Conservation (phyloP, 345 rosid species). For the Citropsis articulata region DNA sequence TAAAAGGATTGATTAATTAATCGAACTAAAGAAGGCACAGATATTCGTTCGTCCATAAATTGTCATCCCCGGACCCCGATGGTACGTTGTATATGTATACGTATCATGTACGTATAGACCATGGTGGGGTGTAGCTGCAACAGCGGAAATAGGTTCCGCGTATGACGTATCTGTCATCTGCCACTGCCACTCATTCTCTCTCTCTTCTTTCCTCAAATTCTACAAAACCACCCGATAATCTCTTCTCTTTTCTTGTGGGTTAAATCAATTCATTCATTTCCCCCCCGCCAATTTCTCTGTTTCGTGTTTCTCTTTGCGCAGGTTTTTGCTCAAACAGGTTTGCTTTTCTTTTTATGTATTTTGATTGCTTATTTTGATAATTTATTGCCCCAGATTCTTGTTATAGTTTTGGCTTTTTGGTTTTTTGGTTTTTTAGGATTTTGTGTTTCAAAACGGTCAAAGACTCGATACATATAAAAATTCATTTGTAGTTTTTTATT, state of each 20-base stretch:
- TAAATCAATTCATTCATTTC: not conserved
- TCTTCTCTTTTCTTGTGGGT: not conserved
- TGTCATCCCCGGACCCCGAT: too few species aligned
- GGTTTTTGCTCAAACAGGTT: constrained; percentile 1
- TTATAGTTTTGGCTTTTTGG: not conserved
- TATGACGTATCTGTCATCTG: not conserved
- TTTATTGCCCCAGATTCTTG: not conserved
- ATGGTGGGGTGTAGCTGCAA: not conserved
- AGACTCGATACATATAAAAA: not conserved
- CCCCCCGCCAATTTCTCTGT: not conserved
- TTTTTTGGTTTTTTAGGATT: not conserved
- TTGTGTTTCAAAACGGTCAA: not conserved
- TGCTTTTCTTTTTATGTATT: not conserved
- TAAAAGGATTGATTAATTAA: too few species aligned
- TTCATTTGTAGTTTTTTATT: not conserved
- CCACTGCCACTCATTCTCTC: not conserved
- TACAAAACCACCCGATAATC: not conserved
- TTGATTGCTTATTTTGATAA: not conserved
- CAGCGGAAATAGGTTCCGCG: not conserved
- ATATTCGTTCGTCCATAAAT: not conserved
- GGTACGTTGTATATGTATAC: too few species aligned
- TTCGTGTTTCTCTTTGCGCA: not conserved
- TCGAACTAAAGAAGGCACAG: not conserved
- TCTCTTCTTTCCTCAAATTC: not conserved
- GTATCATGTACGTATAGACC: not conserved